Base-by-base conservation (phyloP, 2,329 filamentous ascomycete genomes). In the Rhinocladiella mackenziei region DNA sequence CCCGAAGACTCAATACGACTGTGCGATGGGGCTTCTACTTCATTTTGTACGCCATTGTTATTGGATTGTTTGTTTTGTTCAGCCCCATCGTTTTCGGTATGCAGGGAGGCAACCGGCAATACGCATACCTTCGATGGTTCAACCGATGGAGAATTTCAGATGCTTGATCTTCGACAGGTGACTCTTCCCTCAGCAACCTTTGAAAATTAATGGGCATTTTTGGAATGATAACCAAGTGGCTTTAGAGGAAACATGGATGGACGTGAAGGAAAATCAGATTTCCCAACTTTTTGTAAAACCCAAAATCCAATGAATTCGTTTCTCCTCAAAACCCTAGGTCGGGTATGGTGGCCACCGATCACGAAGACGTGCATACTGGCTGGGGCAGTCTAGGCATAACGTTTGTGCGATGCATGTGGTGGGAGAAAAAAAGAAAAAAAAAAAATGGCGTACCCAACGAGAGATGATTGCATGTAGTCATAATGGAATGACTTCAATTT, bases 11-110 rank as follows among this genome's bases (percentile, higher is more conserved):
- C 54, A 76, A 74, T 56, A 78, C 77, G 61, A 70, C 66, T 30
- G 59, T 87, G 20, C 81, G 86, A 65, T 80, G 78, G 65, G 74
- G 68, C 9, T 66, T 86, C n/a, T 96, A 91, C 65, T 76, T 75
- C 19, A 57, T 82, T 11, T 69, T 97, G 18, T 97, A 97, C 65
- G 70, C 73, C 13, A 64, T 76, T 17, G 77, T 89, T 43, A 81
- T 94, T 53, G 39, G 84, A 4, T 76, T 97, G 30, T 98, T 96
- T 70, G 75, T 89, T 60, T 76, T 85, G 59, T 98, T 98, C 73
- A 83, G 91, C 56, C 89, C 86, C 15, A 89, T 98, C 62, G 92
- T 87, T 66, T 98, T 94, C 74, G 92, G 92, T 50, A 98, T 98
- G 87, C 81, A 83, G 45, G 92, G 92, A 10, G 71, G 78, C 49